Base-by-base conservation (phyloP, 2,329 filamentous ascomycete species). In the Phialemoniopsis sp. region DNA sequence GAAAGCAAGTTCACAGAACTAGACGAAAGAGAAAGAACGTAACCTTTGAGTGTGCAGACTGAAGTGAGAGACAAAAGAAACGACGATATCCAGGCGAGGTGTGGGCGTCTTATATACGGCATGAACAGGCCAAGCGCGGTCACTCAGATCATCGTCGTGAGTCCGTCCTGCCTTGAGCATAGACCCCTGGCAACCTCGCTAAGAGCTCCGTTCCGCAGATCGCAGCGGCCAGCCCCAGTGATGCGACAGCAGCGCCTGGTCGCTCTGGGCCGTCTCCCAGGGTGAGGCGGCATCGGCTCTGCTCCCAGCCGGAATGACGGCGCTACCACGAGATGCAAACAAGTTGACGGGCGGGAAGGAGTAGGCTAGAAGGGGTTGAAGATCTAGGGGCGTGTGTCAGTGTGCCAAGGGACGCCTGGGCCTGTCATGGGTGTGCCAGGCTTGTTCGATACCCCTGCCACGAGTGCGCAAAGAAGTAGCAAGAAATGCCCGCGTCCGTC, bases 1-100 rank as follows among this genome's bases (percentile, higher is more conserved):
- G 37, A 40, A 40, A 26, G 13, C 26, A 39, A 44, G 45, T 47
- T 47, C 42, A 39, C 45, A 46, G 44, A 48, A 47, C 45, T 40
- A 33, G 37, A 34, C 29, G 39, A 44, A 37, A 34, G 33, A 38
- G 21, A 26, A 26, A 26, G 21, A 26, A 26, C 21, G 21, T 26
- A 26, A 26, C 21, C 21, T 10, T n/a, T 26, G 10, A 26, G 21
- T 26, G 21, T 26, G 21, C 21, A 34, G 43, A 35, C 30, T 31
- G 34, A 16, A 37, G 33, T 37, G 40, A 42, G 40, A 34, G 28
- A 32, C 10, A 26, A 6, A 26, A 26, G 21, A 26, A 26, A 26
- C 10, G 21, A 15, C 21, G 13, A 5, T 13, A 12, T 31, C 13
- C 10, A 17, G 15, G 33, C 31, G 31, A 30, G 13, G 32, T 10